These are phyloP conservation scores for Neophaeococcomyces aloes DNA, from an alignment of 2,329 filamentous ascomycete genomes.

Conservation along the genomic window DNA sequence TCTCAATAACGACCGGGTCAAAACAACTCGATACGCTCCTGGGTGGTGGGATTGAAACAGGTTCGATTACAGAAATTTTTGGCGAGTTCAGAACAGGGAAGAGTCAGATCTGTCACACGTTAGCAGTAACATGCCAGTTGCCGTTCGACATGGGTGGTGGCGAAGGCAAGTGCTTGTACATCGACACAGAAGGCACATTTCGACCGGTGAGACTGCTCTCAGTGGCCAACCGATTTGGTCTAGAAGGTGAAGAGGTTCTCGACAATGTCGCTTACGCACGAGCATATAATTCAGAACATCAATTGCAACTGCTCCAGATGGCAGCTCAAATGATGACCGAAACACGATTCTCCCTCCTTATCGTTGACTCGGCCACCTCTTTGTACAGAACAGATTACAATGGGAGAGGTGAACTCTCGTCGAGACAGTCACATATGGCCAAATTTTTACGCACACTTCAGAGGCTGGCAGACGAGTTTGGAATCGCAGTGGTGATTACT, in stretches of 20 bases:
- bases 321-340: constrained; percentile 99
- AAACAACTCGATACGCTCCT: constrained; percentile 94
- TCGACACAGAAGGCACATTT: constrained; percentile 96
- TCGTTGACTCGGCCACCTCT: constrained; percentile 92
- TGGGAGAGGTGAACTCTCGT: constrained; percentile 93
- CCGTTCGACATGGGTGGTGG: constrained; percentile 99
- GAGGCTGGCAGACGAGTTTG: constrained; percentile 60
- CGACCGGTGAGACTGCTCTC: constrained; percentile 80
- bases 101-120: constrained; percentile 94
- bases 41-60: constrained; percentile 89
- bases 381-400: constrained; percentile 94
- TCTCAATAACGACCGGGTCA: constrained; percentile 94
- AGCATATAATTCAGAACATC: constrained; percentile 97
- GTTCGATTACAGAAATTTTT: constrained; percentile 95
- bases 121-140: constrained; percentile 95
- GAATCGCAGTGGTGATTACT: constrained; percentile 95
- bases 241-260: constrained; percentile 92
- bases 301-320: constrained; percentile 87
- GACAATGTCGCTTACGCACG: constrained; percentile 98
- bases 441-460: constrained; percentile 41
- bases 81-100: constrained; percentile 97
- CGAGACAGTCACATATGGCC: constrained; percentile 55
- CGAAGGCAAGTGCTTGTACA: constrained; percentile 96
- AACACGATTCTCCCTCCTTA: constrained; percentile 87
- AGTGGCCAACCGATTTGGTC: constrained; percentile 85